Conservation (phyloP, 768 basidiomycete genomes). For the Crucibulum laeve region DNA sequence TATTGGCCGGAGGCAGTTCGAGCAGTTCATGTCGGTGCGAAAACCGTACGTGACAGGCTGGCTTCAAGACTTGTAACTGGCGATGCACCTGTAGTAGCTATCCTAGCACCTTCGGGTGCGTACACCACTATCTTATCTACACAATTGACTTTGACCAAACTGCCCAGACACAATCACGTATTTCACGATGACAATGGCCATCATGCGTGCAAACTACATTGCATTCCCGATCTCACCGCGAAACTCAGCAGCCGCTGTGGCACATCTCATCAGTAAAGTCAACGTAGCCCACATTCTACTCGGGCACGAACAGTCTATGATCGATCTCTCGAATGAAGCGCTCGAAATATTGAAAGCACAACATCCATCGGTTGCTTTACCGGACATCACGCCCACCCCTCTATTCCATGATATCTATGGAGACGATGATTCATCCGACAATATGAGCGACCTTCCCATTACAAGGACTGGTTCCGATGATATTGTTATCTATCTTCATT, state of each 20-base stretch:
- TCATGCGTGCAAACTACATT: conserved; percentile 30
- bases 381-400: conserved; percentile 11
- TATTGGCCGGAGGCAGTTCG: conserved; percentile 20
- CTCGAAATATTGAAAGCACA: conserved; percentile 11
- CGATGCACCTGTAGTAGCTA: conserved; percentile 14
- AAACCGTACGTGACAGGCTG: conserved; percentile 8
- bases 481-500: conserved; percentile 1
- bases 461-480: neutral
- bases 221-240: conserved; percentile 31
- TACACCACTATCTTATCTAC: neutral
- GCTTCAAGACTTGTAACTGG: neutral
- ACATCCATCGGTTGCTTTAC: conserved; percentile 1
- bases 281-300: conserved; percentile 16
- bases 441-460: neutral
- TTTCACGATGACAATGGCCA: conserved; percentile 24
- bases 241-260: conserved; percentile 39
- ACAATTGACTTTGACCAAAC: neutral
- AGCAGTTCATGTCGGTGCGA: conserved; percentile 18
- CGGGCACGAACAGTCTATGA: conserved; percentile 17
- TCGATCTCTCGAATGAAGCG: conserved; percentile 10
- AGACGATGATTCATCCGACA: neutral
- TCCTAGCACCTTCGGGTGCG: conserved; percentile 6
- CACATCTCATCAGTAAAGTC: conserved; percentile 29
- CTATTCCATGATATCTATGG: conserved; percentile 13
- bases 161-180: conserved; percentile 12